These are phyloP conservation scores for Pilaira anomala DNA, from an alignment of 192 early-diverging fungal species.

Conservation along the genomic window DNA sequence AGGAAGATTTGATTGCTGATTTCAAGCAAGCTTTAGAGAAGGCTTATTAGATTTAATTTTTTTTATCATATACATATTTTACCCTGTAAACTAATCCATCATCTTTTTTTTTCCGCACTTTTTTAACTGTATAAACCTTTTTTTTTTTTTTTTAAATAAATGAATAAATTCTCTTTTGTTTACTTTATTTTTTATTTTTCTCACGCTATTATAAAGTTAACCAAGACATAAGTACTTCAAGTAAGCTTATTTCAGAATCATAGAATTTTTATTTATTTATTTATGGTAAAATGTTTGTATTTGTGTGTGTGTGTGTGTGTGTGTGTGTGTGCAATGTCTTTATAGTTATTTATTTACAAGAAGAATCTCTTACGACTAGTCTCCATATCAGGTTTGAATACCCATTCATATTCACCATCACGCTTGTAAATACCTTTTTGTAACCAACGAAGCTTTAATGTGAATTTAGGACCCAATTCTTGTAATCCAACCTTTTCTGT, in stretches of 20 bases:
- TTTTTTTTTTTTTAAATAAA: no score
- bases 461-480: slow-evolving; percentile 95
- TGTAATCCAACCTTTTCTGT: slow-evolving; percentile 82
- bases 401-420: slow-evolving; percentile 95
- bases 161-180: no score
- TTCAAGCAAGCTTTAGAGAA: slow-evolving; percentile 63
- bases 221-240: no score
- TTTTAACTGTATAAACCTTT: no score
- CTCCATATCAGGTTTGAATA: slow-evolving; percentile 89
- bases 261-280: no score
- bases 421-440: slow-evolving; percentile 96
- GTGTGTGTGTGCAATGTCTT: background rate
- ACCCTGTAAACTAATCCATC: no score
- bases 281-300: no score
- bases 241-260: no score
- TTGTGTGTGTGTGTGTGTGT: no score
- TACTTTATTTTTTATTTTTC: no score
- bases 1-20: slow-evolving; percentile 81
- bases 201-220: no score
- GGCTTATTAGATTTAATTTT: slow-evolving; percentile 30
- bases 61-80: background rate
- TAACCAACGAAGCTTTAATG: slow-evolving; percentile 88
- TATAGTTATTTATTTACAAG: slow-evolving; percentile 42
- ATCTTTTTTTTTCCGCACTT: no score
- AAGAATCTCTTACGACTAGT: slow-evolving; percentile 89